Evolutionary conservation across 1,139 yeast genomes (phyloP).

Genomic region (Taiozyma sp.): DNA sequence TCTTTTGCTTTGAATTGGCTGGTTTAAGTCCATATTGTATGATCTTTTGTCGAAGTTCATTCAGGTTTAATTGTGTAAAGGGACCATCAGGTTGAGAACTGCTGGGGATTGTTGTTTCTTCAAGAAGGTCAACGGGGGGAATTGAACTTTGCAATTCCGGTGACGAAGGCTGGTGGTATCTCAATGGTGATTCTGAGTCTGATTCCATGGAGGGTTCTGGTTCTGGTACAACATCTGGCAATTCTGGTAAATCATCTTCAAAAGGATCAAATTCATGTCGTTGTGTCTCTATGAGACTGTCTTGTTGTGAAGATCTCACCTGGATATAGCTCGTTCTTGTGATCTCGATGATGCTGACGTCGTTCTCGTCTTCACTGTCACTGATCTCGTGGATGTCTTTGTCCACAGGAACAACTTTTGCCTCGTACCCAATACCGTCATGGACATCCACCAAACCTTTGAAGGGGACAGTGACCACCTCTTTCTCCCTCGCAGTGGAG

Average conservation of each 20-base stretch:
- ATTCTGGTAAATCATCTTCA: neutral
- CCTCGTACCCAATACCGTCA: slow-evolving; percentile 3
- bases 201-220: neutral
- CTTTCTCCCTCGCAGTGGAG: slow-evolving; percentile 18
- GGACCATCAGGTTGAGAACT: neutral
- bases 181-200: neutral
- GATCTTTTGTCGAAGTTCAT: slow-evolving; percentile 26
- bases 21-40: slow-evolving; percentile 34
- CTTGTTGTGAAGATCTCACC: neutral
- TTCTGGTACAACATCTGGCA: neutral
- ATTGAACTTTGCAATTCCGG: neutral
- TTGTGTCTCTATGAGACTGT: neutral
- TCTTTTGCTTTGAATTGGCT: slow-evolving; percentile 26
- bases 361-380: slow-evolving; percentile 21
- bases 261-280: neutral
- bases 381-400: slow-evolving; percentile 8
- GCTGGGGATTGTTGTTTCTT: neutral
- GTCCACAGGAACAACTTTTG: slow-evolving; percentile 12
- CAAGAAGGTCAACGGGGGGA: neutral
- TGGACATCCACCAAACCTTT: neutral
- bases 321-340: slow-evolving; percentile 10
- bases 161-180: neutral
- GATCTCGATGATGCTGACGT: slow-evolving; percentile 22
- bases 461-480: neutral
- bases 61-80: slow-evolving; percentile 11